A percentile compares a stretch with the other conserved stretches of the same genome.
These are phyloP conservation scores for Rhododendron williamsianum DNA, from an alignment of 148 eudicot genomes.

Conservation along the genomic window DNA sequence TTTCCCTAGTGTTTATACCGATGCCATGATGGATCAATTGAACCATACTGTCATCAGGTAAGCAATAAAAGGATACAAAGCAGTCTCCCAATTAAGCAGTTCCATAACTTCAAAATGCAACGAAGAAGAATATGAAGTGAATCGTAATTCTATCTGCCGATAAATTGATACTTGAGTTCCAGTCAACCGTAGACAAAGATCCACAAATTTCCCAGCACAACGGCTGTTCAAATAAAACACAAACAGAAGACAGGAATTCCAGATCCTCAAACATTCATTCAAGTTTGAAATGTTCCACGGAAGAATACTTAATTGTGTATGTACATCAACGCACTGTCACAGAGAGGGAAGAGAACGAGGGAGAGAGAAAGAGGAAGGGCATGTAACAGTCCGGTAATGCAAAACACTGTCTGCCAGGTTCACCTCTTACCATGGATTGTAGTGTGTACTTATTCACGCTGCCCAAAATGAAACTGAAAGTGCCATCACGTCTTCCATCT, in stretches of 20 bases:
- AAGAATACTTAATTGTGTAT: conserved; percentile 31
- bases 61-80: not conserved
- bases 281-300: conserved; percentile 23
- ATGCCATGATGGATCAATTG: no score
- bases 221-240: not conserved
- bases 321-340: conserved; percentile 23
- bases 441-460: conserved; percentile 31
- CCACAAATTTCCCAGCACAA: not conserved
- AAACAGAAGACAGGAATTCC: not conserved
- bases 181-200: not conserved
- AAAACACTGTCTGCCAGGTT: conserved; percentile 21
- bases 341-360: not conserved
- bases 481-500: conserved; percentile 23
- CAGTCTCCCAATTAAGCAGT: not conserved
- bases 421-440: conserved; percentile 17
- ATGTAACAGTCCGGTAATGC: conserved; percentile 1
- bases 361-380: not conserved
- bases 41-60: not conserved
- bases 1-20: no score
- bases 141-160: not conserved
- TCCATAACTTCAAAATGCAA: not conserved
- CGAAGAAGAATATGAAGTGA: not conserved
- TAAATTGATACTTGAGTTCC: not conserved
- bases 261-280: not conserved
- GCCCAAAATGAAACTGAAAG: conserved; percentile 22